Evolutionary conservation across 495 filamentous ascomycete species (phyloP).

Genomic region (Xylaria castorea): DNA sequence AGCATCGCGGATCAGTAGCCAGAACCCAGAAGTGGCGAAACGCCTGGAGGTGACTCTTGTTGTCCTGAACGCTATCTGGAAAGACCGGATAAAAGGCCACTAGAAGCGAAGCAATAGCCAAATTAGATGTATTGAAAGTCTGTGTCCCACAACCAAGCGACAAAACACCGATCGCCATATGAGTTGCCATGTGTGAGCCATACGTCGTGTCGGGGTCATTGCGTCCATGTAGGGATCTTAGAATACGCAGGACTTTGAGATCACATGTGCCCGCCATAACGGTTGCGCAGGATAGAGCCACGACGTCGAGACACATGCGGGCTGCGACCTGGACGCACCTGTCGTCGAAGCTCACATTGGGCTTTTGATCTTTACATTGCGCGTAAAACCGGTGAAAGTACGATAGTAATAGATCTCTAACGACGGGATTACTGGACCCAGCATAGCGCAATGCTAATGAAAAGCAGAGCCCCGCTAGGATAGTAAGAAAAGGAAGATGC

Average conservation of each 20-base stretch:
- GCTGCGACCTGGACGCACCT: constrained; percentile 81
- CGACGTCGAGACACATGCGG: constrained; percentile 85
- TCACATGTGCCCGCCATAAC: constrained; percentile 98
- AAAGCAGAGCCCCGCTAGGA: constrained; percentile 87
- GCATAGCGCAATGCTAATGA: constrained; percentile 84
- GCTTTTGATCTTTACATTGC: constrained; percentile 62
- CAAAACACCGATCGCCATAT: constrained; percentile 88
- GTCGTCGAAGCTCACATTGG: constrained; percentile 71
- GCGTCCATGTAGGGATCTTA: constrained; percentile 88
- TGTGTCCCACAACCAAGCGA: constrained; percentile 92
- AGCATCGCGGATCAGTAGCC: constrained; percentile 86
- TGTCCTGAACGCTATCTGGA: constrained; percentile 86
- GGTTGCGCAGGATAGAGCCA: constrained; percentile 80
- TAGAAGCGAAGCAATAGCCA: constrained; percentile 84
- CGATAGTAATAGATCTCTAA: constrained; percentile 79
- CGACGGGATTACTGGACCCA: constrained; percentile 74
- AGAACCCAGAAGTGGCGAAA: constrained; percentile 98
- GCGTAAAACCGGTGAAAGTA: constrained; percentile 89
- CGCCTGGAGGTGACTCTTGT: constrained; percentile 92
- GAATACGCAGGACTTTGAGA: constrained; percentile 82
- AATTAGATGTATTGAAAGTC: constrained; percentile 87
- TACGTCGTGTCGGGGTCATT: constrained; percentile 84
- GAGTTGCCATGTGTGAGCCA: constrained; percentile 89
- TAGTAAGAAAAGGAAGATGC: constrained; percentile 87
- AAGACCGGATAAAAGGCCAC: constrained; percentile 95